Evolutionary conservation across 2,329 filamentous ascomycete genomes (phyloP).

Genomic region (Beauveria caledonica): DNA sequence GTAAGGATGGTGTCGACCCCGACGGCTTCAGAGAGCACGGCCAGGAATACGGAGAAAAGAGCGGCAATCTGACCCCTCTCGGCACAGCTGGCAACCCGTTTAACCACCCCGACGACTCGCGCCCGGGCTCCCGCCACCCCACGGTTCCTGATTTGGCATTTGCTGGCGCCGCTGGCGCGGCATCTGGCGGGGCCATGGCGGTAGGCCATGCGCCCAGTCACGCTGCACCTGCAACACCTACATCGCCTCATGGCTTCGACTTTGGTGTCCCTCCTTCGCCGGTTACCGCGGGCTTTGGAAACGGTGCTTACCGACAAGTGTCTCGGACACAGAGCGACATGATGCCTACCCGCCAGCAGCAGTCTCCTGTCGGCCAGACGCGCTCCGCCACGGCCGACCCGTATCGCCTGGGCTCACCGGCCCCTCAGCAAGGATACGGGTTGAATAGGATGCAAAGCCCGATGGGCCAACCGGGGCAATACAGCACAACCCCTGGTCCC

Average conservation of each 20-base stretch:
- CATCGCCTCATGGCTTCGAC: conserved; percentile 9
- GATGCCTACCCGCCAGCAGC: neutral
- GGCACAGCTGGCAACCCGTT: conserved; percentile 5
- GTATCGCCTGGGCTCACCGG: conserved; percentile 14
- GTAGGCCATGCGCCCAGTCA: conserved; percentile 2
- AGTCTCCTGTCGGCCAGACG: neutral
- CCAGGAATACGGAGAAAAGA: conserved; percentile 15
- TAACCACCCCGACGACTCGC: conserved; percentile 7
- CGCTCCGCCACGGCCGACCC: conserved; percentile 9
- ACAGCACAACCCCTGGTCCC: neutral
- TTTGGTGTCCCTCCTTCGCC: conserved; percentile 9
- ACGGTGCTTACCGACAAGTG: neutral
- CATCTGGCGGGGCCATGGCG: neutral
- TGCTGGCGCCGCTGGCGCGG: conserved; percentile 1
- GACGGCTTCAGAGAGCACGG: conserved; percentile 32
- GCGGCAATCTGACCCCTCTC: neutral
- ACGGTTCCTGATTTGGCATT: neutral
- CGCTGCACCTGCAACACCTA: neutral
- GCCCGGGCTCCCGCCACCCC: conserved; percentile 5
- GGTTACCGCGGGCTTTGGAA: neutral
- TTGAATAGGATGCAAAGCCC: conserved; percentile 11
- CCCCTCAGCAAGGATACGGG: conserved; percentile 12
- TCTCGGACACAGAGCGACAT: conserved; percentile 11
- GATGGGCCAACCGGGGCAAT: conserved; percentile 11
- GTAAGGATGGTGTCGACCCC: conserved; percentile 38